Conservation (phyloP, 805 yeast species). For the Lipomyces lipofer region DNA sequence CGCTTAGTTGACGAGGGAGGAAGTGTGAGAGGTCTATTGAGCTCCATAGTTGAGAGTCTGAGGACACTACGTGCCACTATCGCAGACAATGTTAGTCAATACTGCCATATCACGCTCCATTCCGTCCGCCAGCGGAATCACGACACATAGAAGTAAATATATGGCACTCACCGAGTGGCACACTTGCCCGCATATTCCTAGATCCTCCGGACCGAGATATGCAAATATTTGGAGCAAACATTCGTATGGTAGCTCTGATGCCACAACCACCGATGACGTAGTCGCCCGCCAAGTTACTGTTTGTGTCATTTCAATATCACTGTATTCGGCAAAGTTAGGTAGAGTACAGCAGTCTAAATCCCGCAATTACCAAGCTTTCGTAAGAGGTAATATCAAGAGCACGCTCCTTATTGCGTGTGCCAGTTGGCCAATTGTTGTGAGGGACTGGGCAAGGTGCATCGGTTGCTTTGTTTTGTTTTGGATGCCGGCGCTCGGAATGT, state of each 20-base stretch:
- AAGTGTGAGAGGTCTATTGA: slow-evolving; percentile 1
- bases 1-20: not conserved
- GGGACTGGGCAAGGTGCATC: too few relatives aligned
- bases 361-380: too few relatives aligned
- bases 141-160: not conserved
- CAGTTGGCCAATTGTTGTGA: too few relatives aligned
- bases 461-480: too few relatives aligned
- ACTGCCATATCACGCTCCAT: not conserved
- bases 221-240: slow-evolving; percentile 10
- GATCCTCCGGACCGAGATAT: not conserved
- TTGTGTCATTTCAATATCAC: too few relatives aligned
- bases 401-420: too few relatives aligned
- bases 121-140: not conserved
- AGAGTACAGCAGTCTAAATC: too few relatives aligned
- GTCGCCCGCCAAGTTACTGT: too few relatives aligned
- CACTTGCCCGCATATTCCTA: slow-evolving; percentile 10
- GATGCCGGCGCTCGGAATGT: too few relatives aligned
- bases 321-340: too few relatives aligned
- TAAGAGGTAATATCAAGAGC: too few relatives aligned
- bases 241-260: slow-evolving; percentile 22
- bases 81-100: not conserved
- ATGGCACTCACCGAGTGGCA: slow-evolving; percentile 11
- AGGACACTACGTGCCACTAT: slow-evolving; percentile 8
- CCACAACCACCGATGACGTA: too few relatives aligned
- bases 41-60: slow-evolving; percentile 7